Evolutionary conservation across 306 rosid species (phyloP), one percentile per base, ranked within the genome.

Genomic region (Acacia acuminata): DNA sequence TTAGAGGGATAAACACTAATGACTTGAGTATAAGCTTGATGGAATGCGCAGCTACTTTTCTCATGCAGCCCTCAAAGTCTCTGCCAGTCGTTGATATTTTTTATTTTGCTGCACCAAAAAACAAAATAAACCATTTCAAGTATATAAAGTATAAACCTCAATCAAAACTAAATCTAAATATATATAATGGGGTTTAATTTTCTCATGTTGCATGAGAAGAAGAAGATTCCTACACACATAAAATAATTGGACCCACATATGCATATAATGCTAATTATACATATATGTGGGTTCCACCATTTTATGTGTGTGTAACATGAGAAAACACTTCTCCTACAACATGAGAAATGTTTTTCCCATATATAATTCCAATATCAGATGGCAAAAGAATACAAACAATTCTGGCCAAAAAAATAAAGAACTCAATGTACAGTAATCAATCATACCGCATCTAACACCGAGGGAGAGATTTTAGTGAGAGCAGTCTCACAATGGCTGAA

Each of bases 401-500:
- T 60, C 66, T 0, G 7, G 30, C 32, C 15, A 60, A 60, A 60
- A 30, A 60, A 2, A n/a, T n/a, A 60, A 22, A 60, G 15, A 60
- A 60, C 10, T n/a, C 64, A 56, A 60, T 30, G 19, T 20, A 75
- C 24, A 64, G 70, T 55, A 79, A 73, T 30, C 27, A 24, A 17
- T 3, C 83, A 45, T 89, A 86, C 90, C 92, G 9, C 34, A 65
- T 71, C 79, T 0, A 79, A 80, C 74, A 75, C 90, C 1, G 90
- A 89, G 1, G 85, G 87, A 17, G 84, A 82, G 61, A 80, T 67
- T 75, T 82, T 77, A 69, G 58, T 64, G 24, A 89, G 58, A 40
- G 92, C 88, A 48, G 17, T 63, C 80, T 80, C 86, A 64, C 86
- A 84, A 82, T 89, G 92, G 42, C 77, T 48, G 24, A 71, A 34